Evolutionary conservation across 441 rosid genomes (phyloP).

Genomic region (Theobroma grandiflorum): DNA sequence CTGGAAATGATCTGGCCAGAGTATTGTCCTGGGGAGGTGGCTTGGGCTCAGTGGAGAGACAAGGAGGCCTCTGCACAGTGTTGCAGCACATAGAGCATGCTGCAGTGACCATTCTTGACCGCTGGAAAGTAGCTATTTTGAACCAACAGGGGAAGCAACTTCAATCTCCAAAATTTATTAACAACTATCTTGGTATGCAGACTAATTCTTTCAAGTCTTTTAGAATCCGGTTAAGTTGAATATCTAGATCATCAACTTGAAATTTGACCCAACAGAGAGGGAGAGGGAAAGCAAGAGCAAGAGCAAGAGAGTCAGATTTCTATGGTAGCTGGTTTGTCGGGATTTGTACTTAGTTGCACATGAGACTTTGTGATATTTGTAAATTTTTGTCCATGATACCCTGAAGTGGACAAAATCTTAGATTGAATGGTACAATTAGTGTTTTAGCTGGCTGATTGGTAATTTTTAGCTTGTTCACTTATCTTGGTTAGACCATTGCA

Average conservation of each 20-base stretch:
- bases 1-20: slow-evolving; percentile 98
- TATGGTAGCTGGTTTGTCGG: background rate
- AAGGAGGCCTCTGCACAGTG: slow-evolving; percentile 87
- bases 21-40: slow-evolving; percentile 98
- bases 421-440: background rate
- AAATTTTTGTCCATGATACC: background rate
- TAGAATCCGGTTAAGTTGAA: slow-evolving; percentile 13
- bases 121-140: slow-evolving; percentile 83
- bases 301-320: background rate
- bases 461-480: background rate
- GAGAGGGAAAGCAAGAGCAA: background rate
- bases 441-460: slow-evolving; percentile 2
- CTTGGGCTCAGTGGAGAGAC: slow-evolving; percentile 88
- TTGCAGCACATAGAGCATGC: slow-evolving; percentile 89
- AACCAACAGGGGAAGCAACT: slow-evolving; percentile 78
- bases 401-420: background rate
- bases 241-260: slow-evolving; percentile 13
- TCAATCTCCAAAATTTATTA: slow-evolving; percentile 80
- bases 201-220: slow-evolving; percentile 13
- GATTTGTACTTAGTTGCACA: background rate
- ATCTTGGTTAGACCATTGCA: slow-evolving; percentile 15
- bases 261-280: background rate
- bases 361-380: background rate
- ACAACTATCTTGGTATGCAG: slow-evolving; percentile 86
- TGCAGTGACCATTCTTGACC: slow-evolving; percentile 96